Evolutionary conservation across 78 protist species (phyloP), one percentile per base, ranked within the genome.

Genomic region (Planoprotostelium fungivorum): DNA sequence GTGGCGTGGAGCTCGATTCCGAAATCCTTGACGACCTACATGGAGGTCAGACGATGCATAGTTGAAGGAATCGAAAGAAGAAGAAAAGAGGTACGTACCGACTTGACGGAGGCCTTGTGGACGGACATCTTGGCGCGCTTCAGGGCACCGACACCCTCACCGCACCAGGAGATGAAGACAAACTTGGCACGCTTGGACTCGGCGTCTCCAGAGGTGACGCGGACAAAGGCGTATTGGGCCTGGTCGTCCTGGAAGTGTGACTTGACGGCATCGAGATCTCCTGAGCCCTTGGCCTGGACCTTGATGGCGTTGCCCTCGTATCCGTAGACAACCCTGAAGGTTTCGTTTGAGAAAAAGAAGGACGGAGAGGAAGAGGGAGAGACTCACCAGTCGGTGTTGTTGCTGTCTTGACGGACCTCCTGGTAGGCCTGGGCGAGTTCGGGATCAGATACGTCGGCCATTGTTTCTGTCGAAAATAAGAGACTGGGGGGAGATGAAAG

Each of bases 161-260:
- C 95, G 87, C 51, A 16, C 93, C 93, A 93, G 38, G 95, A 84
- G 37, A 93, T 93, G 95, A 93, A 90, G 37, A 39, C 91, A 37
- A 93, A 93, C 92, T 93, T 93, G 85, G 95, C 89, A 63, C 95
- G 90, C 90, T 93, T 93, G 0, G 94, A 90, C 87, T 93, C 95
- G n/a, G 34, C 28, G 51, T 93, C 95, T 84, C 95, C 95, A 90
- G 91, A 87, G 88, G 84, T 63, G 36, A 90, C 89, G 83, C 95
- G 89, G 36, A 90, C 29, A 93, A 88, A 90, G 35, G 91, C 93
- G 84, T 35, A 90, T 83, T 84, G 93, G 36, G 86, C 34, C 89
- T 93, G 86, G 35, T 38, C 88, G 10, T 88, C 91, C 35, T 84
- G 34, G 84, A 92, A 36, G 34, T 39, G 36, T 28, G 84, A 34